Percentiles rank a stretch among this genome's conserved stretches.
phyloP scores from a whole-genome alignment of 768 basidiomycete species.

The Xerocomellus dryophilus region DNA sequence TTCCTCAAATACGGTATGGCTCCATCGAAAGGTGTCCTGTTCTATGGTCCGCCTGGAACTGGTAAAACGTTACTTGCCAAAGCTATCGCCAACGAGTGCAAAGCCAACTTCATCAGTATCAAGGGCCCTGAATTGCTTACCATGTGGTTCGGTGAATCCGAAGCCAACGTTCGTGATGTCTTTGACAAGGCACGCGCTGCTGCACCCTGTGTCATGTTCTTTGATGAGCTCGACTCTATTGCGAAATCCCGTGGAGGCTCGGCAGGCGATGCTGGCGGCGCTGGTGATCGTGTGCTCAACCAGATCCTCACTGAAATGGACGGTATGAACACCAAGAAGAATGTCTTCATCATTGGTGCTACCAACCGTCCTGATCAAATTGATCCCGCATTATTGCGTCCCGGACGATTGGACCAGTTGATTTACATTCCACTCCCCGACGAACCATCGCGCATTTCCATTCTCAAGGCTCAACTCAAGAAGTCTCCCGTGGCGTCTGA shows the following conservation, averaged over 20 bases:
- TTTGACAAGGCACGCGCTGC: slow-evolving; percentile 99
- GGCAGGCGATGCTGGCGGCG: slow-evolving; percentile 89
- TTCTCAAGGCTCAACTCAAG: slow-evolving; percentile 87
- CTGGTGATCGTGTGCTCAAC: slow-evolving; percentile 96
- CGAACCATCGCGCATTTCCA: slow-evolving; percentile 85
- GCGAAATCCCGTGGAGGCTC: slow-evolving; percentile 91
- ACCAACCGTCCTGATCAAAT: slow-evolving; percentile 98
- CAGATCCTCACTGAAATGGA: slow-evolving; percentile 98
- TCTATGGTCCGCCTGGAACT: slow-evolving; percentile 99
- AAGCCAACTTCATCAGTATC: slow-evolving; percentile 99
- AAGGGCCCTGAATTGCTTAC: slow-evolving; percentile 98
- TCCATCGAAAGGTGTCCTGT: slow-evolving; percentile 97
- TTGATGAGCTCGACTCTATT: slow-evolving; percentile 98
- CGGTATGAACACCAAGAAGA: slow-evolving; percentile 98
- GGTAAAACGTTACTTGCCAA: slow-evolving; percentile 99
- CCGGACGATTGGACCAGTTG: slow-evolving; percentile 97
- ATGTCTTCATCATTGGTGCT: slow-evolving; percentile 97
- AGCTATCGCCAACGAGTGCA: slow-evolving; percentile 99
- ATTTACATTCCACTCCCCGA: slow-evolving; percentile 99
- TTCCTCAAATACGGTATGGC: slow-evolving; percentile 99
- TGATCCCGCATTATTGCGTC: slow-evolving; percentile 88
- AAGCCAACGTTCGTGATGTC: slow-evolving; percentile 98
- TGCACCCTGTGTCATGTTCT: slow-evolving; percentile 99
- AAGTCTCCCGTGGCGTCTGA: slow-evolving; percentile 83
- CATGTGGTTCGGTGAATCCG: slow-evolving; percentile 99